phyloP scores from a whole-genome alignment of 139 green algal genomes.

The Tetradesmus lagerheimii region DNA sequence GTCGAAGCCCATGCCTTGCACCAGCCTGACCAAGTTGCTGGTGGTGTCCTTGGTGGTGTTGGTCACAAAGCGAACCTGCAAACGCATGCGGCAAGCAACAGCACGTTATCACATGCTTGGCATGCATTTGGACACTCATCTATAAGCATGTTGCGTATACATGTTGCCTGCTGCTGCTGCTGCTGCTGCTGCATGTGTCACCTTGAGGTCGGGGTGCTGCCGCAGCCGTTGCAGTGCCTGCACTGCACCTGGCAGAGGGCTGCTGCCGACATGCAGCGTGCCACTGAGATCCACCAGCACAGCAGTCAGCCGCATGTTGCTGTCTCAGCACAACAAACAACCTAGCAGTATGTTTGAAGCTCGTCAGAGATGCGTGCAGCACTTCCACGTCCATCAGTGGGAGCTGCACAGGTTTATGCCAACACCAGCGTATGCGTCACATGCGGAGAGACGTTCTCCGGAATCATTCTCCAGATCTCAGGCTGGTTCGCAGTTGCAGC shows the following conservation, averaged over 20 bases:
- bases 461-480: no score
- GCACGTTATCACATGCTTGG: no score
- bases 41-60: conserved; percentile 41
- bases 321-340: background rate
- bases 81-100: background rate
- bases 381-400: no score
- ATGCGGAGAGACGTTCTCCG: no score
- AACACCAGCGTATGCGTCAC: no score
- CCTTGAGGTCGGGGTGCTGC: background rate
- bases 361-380: no score
- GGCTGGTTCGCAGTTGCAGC: background rate
- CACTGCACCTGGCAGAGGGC: background rate
- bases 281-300: conserved; percentile 56
- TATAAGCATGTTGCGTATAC: background rate
- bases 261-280: conserved; percentile 49
- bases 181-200: background rate
- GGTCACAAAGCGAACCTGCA: conserved; percentile 17
- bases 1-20: conserved; percentile 30
- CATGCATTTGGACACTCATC: conserved; percentile 41
- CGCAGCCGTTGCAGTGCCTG: conserved; percentile 16
- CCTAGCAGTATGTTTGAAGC: no score
- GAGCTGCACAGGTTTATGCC: no score
- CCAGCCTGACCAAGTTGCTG: background rate
- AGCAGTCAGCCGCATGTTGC: background rate
- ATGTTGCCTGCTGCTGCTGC: background rate